phyloP scores from a whole-genome alignment of 2,329 filamentous ascomycete species.

The Amauroascus niger region DNA sequence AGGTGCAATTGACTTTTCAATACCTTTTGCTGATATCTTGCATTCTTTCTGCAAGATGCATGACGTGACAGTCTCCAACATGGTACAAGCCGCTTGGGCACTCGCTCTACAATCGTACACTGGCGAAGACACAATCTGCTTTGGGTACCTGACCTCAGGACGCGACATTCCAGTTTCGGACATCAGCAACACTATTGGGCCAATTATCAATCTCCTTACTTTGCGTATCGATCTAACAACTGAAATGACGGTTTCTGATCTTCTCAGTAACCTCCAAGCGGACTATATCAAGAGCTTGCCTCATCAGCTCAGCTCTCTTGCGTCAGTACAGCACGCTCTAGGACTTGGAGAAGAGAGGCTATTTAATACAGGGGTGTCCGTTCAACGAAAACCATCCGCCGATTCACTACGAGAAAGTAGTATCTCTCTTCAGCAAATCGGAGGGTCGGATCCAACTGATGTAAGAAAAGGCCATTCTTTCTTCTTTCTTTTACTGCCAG shows the following conservation, averaged over 20 bases:
- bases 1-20: not conserved
- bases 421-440: no score
- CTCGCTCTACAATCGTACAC: constrained; percentile 29
- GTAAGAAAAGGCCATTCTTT: no score
- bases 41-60: constrained; percentile 3
- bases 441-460: no score
- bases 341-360: not conserved
- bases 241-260: not conserved
- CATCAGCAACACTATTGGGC: constrained; percentile 32
- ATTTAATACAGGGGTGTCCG: not conserved
- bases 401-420: no score
- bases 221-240: not conserved
- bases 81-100: constrained; percentile 33
- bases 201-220: constrained; percentile 17
- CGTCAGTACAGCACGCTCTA: not conserved
- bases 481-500: no score
- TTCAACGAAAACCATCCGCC: not conserved
- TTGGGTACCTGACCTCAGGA: constrained; percentile 34
- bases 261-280: not conserved
- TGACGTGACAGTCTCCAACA: constrained; percentile 20
- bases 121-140: constrained; percentile 30
- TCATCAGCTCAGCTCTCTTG: not conserved
- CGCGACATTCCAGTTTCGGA: constrained; percentile 30
- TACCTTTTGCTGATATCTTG: not conserved
- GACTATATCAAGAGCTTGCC: not conserved